Percentiles rank a stretch among this genome's conserved stretches.
phyloP scores from a whole-genome alignment of 139 green algal species.

The Coccomyxa sp. region DNA sequence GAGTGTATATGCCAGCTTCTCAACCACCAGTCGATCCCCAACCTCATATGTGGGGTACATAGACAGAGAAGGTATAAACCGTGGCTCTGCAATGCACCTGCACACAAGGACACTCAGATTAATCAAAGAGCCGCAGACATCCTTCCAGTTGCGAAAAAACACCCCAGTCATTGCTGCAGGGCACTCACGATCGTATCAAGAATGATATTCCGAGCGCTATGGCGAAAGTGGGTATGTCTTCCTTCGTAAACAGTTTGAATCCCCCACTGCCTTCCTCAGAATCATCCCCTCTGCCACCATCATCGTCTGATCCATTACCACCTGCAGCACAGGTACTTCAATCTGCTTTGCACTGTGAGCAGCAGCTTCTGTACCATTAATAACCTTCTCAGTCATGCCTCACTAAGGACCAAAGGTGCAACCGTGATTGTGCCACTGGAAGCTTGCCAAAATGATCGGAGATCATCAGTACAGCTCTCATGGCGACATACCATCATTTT shows the following conservation, averaged over 20 bases:
- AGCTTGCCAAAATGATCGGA: too few species aligned
- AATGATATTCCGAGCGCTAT: background rate
- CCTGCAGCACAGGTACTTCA: background rate
- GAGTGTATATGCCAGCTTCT: constrained; percentile 96
- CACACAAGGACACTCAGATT: background rate
- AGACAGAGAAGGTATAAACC: constrained; percentile 97
- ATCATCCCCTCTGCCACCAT: background rate
- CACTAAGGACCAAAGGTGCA: too few species aligned
- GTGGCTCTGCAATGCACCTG: constrained; percentile 90
- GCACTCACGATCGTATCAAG: background rate
- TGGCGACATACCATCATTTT: too few species aligned
- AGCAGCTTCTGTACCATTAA: too few species aligned
- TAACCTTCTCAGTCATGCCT: too few species aligned
- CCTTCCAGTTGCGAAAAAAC: background rate
- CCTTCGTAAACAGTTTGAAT: background rate
- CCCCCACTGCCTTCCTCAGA: background rate
- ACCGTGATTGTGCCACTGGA: too few species aligned
- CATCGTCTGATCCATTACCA: background rate
- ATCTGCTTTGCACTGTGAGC: too few species aligned
- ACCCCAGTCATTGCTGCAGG: background rate
- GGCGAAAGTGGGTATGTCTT: background rate
- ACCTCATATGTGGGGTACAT: constrained; percentile 98
- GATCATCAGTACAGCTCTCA: too few species aligned
- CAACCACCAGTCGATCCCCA: constrained; percentile 91
- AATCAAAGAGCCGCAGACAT: background rate